phyloP scores from a whole-genome alignment of 306 rosid species.

The Inga laurina region DNA sequence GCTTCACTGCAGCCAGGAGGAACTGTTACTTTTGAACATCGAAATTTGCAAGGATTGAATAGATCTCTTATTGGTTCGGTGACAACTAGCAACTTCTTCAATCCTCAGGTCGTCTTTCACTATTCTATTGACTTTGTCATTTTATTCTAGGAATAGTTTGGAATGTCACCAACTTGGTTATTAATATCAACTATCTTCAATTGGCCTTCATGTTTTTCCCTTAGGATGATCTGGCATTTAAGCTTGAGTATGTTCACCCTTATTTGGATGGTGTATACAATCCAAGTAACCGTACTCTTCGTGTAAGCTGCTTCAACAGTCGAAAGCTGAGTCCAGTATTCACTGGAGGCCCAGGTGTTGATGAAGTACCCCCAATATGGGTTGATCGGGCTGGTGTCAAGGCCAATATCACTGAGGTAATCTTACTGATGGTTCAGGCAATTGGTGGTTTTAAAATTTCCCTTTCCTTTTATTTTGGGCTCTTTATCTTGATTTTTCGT shows the following conservation, averaged over 20 bases:
- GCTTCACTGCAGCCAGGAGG: constrained; percentile 99
- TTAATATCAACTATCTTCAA: constrained; percentile 14
- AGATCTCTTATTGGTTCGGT: constrained; percentile 82
- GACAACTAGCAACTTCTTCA: constrained; percentile 77
- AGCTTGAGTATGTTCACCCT: constrained; percentile 94
- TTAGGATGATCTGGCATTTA: constrained; percentile 94
- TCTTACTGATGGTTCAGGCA: constrained; percentile 8
- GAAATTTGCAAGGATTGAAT: constrained; percentile 81
- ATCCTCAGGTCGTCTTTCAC: constrained; percentile 68
- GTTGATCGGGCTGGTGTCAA: constrained; percentile 90
- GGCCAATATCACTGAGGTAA: constrained; percentile 90
- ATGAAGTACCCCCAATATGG: constrained; percentile 97
- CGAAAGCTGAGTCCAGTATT: constrained; percentile 94
- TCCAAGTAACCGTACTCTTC: constrained; percentile 75
- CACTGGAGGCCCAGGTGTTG: constrained; percentile 94
- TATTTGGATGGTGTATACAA: constrained; percentile 83
- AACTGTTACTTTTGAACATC: constrained; percentile 81
- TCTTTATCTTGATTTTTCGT: constrained; percentile 21
- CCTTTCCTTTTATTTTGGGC: neutral
- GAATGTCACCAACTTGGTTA: neutral
- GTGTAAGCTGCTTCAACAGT: constrained; percentile 92
- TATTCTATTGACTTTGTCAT: constrained; percentile 20
- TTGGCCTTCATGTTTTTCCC: constrained; percentile 26
- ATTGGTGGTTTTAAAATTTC: neutral
- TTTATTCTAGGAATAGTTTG: constrained; percentile 23